Evolutionary conservation across 2,329 filamentous ascomycete species (phyloP).

Genomic region (Penicillium sp.): DNA sequence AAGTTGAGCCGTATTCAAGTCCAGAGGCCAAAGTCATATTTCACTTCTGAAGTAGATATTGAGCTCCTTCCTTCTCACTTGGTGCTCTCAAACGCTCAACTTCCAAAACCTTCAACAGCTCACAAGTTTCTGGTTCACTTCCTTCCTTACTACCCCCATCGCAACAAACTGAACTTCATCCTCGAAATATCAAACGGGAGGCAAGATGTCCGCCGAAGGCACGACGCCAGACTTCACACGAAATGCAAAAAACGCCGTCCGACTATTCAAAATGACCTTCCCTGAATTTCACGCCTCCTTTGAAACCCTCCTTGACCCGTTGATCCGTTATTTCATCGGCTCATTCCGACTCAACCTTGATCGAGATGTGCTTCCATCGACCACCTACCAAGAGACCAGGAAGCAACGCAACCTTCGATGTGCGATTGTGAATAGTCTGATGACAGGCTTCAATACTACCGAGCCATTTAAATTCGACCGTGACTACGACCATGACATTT

Average conservation of each 20-base stretch:
- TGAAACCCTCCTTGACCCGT: not conserved
- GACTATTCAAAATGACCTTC: not conserved
- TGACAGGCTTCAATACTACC: not conserved
- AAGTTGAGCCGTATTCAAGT: no score
- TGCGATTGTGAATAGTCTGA: not conserved
- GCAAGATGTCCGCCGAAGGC: not conserved
- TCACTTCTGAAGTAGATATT: no score
- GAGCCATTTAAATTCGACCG: not conserved
- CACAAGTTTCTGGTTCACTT: no score
- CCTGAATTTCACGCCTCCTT: not conserved
- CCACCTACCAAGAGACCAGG: not conserved
- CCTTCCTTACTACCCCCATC: no score
- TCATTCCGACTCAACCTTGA: not conserved
- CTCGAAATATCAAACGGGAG: not conserved
- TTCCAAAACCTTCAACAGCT: no score
- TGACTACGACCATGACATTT: not conserved
- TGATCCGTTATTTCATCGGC: not conserved
- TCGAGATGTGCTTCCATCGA: not conserved
- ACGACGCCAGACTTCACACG: not conserved
- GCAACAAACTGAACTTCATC: not conserved
- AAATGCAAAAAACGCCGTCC: not conserved
- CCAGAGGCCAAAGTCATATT: no score
- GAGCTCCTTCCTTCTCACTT: no score
- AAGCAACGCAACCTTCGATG: not conserved
- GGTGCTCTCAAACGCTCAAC: no score